Conservation (phyloP, 164 flowering plant species). For the Vitis rupestris region DNA sequence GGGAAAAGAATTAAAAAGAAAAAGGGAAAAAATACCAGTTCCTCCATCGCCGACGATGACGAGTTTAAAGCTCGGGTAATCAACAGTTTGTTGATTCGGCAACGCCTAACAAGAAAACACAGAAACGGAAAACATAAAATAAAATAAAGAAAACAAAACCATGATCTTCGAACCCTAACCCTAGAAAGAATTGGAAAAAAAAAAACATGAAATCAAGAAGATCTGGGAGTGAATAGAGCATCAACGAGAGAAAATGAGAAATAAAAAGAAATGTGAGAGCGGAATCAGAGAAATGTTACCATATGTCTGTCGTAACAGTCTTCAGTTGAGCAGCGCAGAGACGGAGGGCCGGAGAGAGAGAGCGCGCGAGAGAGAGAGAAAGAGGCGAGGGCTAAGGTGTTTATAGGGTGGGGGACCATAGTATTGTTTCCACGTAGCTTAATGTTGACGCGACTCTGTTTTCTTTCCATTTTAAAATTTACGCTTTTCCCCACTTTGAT, state of each 20-base stretch:
- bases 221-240: neutral
- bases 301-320: neutral
- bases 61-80: conserved; percentile 52
- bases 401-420: no score
- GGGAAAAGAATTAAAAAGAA: neutral
- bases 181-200: neutral
- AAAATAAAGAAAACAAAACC: neutral
- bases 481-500: no score
- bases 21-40: conserved; percentile 24
- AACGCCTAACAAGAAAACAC: conserved; percentile 25
- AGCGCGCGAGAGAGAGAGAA: neutral
- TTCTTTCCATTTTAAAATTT: no score
- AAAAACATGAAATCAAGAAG: neutral
- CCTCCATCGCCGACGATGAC: conserved; percentile 55
- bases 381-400: neutral
- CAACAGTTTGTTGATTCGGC: conserved; percentile 43
- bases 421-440: no score
- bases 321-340: neutral
- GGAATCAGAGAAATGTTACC: neutral
- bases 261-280: neutral
- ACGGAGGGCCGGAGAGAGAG: neutral
- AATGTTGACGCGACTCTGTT: no score
- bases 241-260: neutral
- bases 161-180: neutral
- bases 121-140: neutral